Evolutionary conservation across 2,329 filamentous ascomycete genomes (phyloP).

Genomic region (Xylariomycetidae sp.): DNA sequence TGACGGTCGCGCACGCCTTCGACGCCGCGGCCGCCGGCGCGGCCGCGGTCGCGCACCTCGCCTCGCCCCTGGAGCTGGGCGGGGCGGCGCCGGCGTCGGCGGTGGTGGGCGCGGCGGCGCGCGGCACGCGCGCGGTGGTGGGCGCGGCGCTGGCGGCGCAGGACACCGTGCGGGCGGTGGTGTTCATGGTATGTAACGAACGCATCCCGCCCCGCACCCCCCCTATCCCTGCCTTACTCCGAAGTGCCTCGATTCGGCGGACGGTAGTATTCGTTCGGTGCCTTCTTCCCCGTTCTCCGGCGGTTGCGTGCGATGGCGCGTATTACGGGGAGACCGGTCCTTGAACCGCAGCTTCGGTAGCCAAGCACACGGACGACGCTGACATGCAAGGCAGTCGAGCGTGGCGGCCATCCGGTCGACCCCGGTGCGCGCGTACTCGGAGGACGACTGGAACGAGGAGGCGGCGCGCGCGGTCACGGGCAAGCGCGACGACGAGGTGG

Average conservation of each 20-base stretch:
- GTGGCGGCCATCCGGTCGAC: neutral
- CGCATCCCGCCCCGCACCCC: neutral
- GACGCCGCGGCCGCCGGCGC: slow-evolving; percentile 26
- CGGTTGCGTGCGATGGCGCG: too few relatives aligned
- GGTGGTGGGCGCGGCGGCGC: slow-evolving; percentile 10
- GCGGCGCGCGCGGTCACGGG: too few relatives aligned
- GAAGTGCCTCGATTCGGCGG: too few relatives aligned
- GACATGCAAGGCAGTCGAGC: too few relatives aligned
- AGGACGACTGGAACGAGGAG: slow-evolving; percentile 4
- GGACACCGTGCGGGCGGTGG: slow-evolving; percentile 15
- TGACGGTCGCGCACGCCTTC: slow-evolving; percentile 25
- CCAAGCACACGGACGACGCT: too few relatives aligned
- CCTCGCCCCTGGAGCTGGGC: too few relatives aligned
- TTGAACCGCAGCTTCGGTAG: too few relatives aligned
- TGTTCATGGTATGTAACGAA: slow-evolving; percentile 21
- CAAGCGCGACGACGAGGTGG: slow-evolving; percentile 13
- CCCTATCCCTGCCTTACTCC: slow-evolving; percentile 1
- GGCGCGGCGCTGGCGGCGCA: slow-evolving; percentile 10
- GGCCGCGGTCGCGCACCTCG: slow-evolving; percentile 16
- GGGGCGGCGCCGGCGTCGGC: too few relatives aligned
- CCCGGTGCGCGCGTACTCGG: neutral
- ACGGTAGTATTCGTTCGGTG: too few relatives aligned
- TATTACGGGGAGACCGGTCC: too few relatives aligned
- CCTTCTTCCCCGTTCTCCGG: too few relatives aligned
- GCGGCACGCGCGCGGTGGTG: slow-evolving; percentile 11